Base-by-base conservation (phyloP, 2,329 filamentous ascomycete genomes). In the Nemania sp. region DNA sequence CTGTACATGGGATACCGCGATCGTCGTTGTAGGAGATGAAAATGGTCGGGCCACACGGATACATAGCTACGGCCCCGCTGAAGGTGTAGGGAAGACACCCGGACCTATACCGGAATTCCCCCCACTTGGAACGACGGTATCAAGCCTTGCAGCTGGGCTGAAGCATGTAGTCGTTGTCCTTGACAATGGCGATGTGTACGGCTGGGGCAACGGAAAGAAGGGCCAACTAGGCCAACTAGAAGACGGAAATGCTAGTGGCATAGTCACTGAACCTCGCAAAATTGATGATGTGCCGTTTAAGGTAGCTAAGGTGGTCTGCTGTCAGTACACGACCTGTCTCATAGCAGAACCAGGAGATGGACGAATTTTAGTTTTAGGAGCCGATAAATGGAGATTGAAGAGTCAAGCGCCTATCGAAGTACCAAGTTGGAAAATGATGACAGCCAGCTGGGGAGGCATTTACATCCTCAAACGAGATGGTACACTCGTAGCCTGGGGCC, bases 151-250 rank as follows among this genome's bases (percentile, higher is more conserved):
- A 2, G 88, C 89, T 9, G 84, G 89, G 26, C 88, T 96, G 77
- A 84, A 84, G 19, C 94, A 99, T 67, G 84, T 85, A 0, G 81
- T 95, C 14, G 83, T 77, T 1, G 81, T 97, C 0, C 72, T 96
- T 3, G 81, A 80, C 37, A 87, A 88, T 66, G 93, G 92, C 0
- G 80, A 88, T 14, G 86, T 86, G 1, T 96, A 89, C 68, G 92
- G 91, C 2, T 97, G 93, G 93, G 94, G 94, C 0, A 90, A 85
- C 64, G 87, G 89, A 12, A 82, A 91, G 20, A 94, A 96, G 67
- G 90, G 90, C 0, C 93, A 99, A 69, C 74, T 96, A 1, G 92
- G 91, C 1, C 71, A 75, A 12, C n/a, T 63, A 19, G 55, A 54
- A 8, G 52, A 59, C 14, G 41, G 39, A 7, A 54, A 64, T 34